Base-by-base conservation (phyloP, 108 stramenopile species). In the Asterionellopsis glacialis region DNA sequence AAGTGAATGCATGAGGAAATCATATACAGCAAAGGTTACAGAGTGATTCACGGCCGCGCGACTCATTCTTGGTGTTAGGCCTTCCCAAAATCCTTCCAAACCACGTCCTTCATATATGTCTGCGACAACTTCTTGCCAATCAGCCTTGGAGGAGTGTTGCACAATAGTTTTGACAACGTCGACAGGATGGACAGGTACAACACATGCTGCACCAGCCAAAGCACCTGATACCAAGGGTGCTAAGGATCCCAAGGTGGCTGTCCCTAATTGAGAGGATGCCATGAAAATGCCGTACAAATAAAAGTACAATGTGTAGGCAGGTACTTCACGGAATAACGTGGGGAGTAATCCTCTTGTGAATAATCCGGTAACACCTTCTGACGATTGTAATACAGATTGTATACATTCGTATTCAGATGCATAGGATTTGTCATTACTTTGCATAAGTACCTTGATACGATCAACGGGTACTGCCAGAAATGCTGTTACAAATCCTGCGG, bases 41-140 rank as follows among this genome's bases (percentile, higher is more conserved):
- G 84, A 67, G 57, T 86, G 84, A 43, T 82, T 79, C 52, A 86
- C 73, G 24, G 81, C 81, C 16, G 78, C 79, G 59, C 84, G 64
- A 16, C 69, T 55, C 56, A 86, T 39, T 38, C 79, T 74, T 9
- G 81, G 71, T 25, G 67, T 58, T 42, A 86, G 51, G 21, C 84
- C 84, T 52, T 86, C 76, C 33, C 61, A 82, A 51, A 82, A 82
- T 16, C 58, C 76, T 26, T 45, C 55, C 0, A 80, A 16, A 11
- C 84, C 79, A 33, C 68, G 76, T 44, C 56, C 73, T 27, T 71
- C 39, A 59, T 80, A 80, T 55, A 80, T 45, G n/a, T 77, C 48
- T 24, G 25, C 28, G 27, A 75, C 59, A 12, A 82, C 53, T 5
- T 33, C 33, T 47, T 70, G 57, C 68, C 63, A 70, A 43, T 61